phyloP scores from a whole-genome alignment of 768 basidiomycete species.

The Pleurotus djamor region DNA sequence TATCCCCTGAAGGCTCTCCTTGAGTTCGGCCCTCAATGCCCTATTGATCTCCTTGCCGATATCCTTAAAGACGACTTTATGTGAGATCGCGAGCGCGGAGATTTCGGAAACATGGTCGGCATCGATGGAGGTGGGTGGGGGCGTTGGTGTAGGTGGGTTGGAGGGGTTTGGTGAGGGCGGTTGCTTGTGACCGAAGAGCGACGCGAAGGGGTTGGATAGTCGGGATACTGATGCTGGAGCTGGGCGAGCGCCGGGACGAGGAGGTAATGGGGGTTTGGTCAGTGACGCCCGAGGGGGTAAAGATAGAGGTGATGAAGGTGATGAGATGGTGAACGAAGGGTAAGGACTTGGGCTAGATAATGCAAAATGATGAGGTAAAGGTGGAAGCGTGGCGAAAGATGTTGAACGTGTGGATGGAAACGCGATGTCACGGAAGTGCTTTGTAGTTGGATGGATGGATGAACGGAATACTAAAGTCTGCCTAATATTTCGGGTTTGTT shows the following conservation, averaged over 20 bases:
- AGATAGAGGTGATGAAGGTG: slow-evolving; percentile 1
- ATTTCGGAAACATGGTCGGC: slow-evolving; percentile 46
- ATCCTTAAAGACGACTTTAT: slow-evolving; percentile 49
- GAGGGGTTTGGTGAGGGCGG: slow-evolving; percentile 24
- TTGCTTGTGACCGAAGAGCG: slow-evolving; percentile 59
- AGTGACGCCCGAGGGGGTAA: slow-evolving; percentile 7
- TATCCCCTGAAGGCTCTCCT: slow-evolving; percentile 32
- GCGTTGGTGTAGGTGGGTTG: slow-evolving; percentile 20
- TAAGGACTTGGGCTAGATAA: slow-evolving; percentile 3
- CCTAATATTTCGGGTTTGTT: slow-evolving; percentile 17
- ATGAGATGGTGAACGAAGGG: slow-evolving; percentile 7
- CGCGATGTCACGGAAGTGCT: slow-evolving; percentile 13
- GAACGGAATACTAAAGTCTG: slow-evolving; percentile 34
- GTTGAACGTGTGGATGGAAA: slow-evolving; percentile 29
- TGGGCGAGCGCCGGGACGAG: slow-evolving; percentile 28
- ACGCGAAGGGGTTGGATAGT: slow-evolving; percentile 74
- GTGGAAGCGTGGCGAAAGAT: slow-evolving; percentile 35
- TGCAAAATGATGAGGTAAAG: slow-evolving; percentile 2
- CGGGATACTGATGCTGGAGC: slow-evolving; percentile 34
- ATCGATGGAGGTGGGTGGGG: slow-evolving; percentile 24
- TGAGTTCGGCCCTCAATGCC: slow-evolving; percentile 54
- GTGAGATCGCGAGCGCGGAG: slow-evolving; percentile 57
- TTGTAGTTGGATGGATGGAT: slow-evolving; percentile 14
- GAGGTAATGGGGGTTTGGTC: slow-evolving; percentile 37
- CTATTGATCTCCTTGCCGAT: slow-evolving; percentile 52